Evolutionary conservation across 768 basidiomycete species (phyloP).

Genomic region (Multifurca ochricompacta): DNA sequence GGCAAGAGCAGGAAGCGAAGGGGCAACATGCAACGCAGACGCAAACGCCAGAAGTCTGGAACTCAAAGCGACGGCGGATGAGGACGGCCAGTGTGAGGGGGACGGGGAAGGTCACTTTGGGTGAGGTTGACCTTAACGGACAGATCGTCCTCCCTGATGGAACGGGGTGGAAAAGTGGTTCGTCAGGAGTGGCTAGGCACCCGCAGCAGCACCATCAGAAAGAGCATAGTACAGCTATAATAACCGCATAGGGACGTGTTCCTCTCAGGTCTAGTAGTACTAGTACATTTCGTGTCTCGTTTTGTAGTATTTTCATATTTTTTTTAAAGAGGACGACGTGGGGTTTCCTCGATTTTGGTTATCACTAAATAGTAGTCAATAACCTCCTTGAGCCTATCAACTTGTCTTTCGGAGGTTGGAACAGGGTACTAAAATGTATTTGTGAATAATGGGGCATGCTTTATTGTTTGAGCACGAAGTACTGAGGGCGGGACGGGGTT

Average conservation of each 20-base stretch:
- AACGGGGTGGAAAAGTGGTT: conserved; percentile 18
- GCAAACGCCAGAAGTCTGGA: conserved; percentile 6
- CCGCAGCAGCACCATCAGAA: neutral
- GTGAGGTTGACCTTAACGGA: conserved; percentile 4
- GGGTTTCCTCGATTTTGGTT: too few relatives aligned
- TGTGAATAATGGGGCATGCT: too few relatives aligned
- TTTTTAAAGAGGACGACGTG: too few relatives aligned
- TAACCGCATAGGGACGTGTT: neutral
- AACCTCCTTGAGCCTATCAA: too few relatives aligned
- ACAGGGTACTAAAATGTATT: too few relatives aligned
- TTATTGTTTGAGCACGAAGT: too few relatives aligned
- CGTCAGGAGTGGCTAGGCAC: neutral
- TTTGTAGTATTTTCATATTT: too few relatives aligned
- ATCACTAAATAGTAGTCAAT: too few relatives aligned
- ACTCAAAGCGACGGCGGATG: conserved; percentile 12
- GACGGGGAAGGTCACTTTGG: neutral
- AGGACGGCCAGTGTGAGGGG: conserved; percentile 14
- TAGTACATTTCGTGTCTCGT: conserved; percentile 2
- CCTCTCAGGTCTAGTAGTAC: neutral
- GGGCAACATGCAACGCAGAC: neutral
- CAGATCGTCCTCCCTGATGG: conserved; percentile 19
- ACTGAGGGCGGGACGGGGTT: too few relatives aligned
- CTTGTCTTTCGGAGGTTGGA: too few relatives aligned
- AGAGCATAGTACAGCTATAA: neutral
- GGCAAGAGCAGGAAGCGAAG: neutral